Evolutionary conservation across 2,329 filamentous ascomycete genomes (phyloP).

Genomic region (Penicillium sp.): DNA sequence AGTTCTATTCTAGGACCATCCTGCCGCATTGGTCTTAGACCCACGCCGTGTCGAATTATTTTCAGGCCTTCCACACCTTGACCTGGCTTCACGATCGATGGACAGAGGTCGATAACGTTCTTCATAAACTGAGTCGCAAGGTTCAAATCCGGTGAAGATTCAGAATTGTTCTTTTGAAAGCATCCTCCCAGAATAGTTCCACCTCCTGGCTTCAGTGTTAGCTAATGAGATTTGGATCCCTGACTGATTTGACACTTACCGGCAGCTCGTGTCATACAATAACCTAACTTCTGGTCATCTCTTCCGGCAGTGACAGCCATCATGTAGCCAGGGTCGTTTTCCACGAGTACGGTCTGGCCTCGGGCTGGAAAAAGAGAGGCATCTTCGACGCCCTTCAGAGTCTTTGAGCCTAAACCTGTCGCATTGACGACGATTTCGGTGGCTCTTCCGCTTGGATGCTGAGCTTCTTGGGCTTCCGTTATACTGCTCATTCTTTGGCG

Average conservation of each 20-base stretch:
- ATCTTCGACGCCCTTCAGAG: slow-evolving; percentile 79
- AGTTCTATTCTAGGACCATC: slow-evolving; percentile 76
- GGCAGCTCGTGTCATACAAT: slow-evolving; percentile 75
- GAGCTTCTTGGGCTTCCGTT: not conserved
- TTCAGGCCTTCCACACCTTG: slow-evolving; percentile 68
- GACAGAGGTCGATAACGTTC: slow-evolving; percentile 44
- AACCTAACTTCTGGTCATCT: slow-evolving; percentile 68
- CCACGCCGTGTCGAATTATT: slow-evolving; percentile 78
- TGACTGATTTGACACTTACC: slow-evolving; percentile 25
- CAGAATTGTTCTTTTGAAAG: slow-evolving; percentile 74
- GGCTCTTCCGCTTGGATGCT: slow-evolving; percentile 1
- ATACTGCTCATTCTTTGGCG: not conserved
- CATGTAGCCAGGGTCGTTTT: slow-evolving; percentile 72
- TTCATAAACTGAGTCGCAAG: slow-evolving; percentile 79
- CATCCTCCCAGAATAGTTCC: slow-evolving; percentile 81
- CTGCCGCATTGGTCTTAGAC: slow-evolving; percentile 70
- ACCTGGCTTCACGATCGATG: slow-evolving; percentile 51
- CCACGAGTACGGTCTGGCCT: slow-evolving; percentile 77
- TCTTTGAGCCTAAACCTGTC: slow-evolving; percentile 70
- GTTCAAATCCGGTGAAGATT: slow-evolving; percentile 70
- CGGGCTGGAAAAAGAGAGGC: slow-evolving; percentile 67
- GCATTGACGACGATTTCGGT: slow-evolving; percentile 76
- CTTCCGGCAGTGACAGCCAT: slow-evolving; percentile 70
- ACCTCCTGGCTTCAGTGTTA: slow-evolving; percentile 43
- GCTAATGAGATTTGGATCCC: not conserved